phyloP scores from a whole-genome alignment of 257 asterid species.

The Capsicum chinense region DNA sequence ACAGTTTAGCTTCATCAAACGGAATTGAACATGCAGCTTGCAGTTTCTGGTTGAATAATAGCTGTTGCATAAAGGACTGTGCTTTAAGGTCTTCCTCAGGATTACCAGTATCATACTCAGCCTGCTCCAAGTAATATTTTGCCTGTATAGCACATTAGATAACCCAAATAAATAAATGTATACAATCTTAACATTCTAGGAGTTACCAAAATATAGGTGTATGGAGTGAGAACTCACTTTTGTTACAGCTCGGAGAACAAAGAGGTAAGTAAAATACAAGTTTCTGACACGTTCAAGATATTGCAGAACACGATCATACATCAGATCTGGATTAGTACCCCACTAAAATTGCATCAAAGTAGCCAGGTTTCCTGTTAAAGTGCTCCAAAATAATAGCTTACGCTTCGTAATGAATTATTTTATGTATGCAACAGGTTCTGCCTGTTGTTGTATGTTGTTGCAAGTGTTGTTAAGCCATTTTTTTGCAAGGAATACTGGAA shows the following conservation, averaged over 20 bases:
- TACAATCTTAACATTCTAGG: neutral
- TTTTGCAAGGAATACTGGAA: neutral
- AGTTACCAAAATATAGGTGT: constrained; percentile 26
- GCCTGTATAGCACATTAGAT: constrained; percentile 55
- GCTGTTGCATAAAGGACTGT: constrained; percentile 72
- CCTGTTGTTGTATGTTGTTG: neutral
- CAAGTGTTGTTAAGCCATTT: neutral
- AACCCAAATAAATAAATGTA: constrained; percentile 15
- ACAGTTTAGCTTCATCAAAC: constrained; percentile 90
- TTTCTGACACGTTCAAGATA: constrained; percentile 89
- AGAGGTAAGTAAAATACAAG: constrained; percentile 89
- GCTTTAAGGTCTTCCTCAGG: constrained; percentile 80
- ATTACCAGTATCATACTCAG: constrained; percentile 81
- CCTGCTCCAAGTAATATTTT: constrained; percentile 85
- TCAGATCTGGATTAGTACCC: constrained; percentile 80
- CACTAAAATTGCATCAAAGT: constrained; percentile 61
- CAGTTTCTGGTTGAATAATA: constrained; percentile 77
- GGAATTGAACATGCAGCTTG: constrained; percentile 91
- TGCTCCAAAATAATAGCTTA: neutral
- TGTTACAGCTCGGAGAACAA: constrained; percentile 94
- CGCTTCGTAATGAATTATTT: constrained; percentile 1
- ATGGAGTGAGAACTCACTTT: constrained; percentile 57
- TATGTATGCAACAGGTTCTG: neutral
- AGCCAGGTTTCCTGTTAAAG: constrained; percentile 32
- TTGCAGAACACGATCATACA: constrained; percentile 82